Evolutionary conservation across 1,139 yeast species (phyloP).

Genomic region (Candida freyschussii): DNA sequence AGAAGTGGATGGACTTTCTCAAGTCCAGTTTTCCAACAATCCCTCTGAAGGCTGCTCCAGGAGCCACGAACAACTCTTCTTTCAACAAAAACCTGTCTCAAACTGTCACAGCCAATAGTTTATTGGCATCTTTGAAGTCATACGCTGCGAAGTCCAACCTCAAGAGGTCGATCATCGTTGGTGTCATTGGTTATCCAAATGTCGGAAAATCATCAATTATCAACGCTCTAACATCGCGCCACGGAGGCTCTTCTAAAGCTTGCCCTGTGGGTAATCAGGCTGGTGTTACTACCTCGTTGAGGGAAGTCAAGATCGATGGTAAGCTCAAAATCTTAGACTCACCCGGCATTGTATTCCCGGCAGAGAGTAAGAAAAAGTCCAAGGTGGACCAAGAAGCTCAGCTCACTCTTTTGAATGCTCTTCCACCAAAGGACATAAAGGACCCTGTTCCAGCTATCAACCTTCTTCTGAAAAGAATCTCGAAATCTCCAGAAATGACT

Average conservation of each 20-base stretch:
- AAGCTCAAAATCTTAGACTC: slow-evolving; percentile 87
- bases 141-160: slow-evolving; percentile 80
- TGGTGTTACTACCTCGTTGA: slow-evolving; percentile 87
- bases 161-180: slow-evolving; percentile 89
- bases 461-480: slow-evolving; percentile 66
- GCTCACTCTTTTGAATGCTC: slow-evolving; percentile 78
- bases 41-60: slow-evolving; percentile 68
- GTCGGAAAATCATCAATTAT: slow-evolving; percentile 94
- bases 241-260: slow-evolving; percentile 64
- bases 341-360: slow-evolving; percentile 97
- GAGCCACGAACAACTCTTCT: slow-evolving; percentile 58
- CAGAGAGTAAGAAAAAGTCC: slow-evolving; percentile 44
- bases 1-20: slow-evolving; percentile 79
- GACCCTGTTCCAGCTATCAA: slow-evolving; percentile 86
- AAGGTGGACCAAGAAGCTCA: slow-evolving; percentile 78
- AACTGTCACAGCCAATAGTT: slow-evolving; percentile 64
- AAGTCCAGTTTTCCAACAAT: slow-evolving; percentile 86
- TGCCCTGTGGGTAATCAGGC: slow-evolving; percentile 99
- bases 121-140: slow-evolving; percentile 77
- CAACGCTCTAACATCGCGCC: slow-evolving; percentile 82
- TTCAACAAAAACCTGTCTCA: slow-evolving; percentile 77
- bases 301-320: slow-evolving; percentile 89
- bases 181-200: slow-evolving; percentile 95
- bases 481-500: slow-evolving; percentile 69
- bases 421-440: slow-evolving; percentile 80